Percentiles rank a stretch among this genome's conserved stretches.
These are phyloP conservation scores for Coriaria nepalensis DNA, from an alignment of 306 rosid species.

Conservation along the genomic window DNA sequence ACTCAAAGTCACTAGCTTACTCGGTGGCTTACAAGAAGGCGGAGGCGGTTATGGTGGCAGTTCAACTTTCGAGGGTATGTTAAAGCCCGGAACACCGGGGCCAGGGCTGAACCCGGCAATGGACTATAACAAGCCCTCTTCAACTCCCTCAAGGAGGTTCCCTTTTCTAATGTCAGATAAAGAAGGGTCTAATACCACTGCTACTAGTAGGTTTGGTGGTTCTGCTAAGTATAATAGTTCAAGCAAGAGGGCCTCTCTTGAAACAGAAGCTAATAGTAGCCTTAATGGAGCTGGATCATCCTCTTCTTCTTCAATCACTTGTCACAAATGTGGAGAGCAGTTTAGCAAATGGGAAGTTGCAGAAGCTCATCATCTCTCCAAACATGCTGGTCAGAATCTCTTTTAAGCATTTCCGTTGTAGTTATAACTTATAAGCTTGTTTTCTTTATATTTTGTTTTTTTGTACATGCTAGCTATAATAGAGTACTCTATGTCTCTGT, in stretches of 20 bases:
- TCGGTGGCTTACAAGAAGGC: slow-evolving; percentile 53
- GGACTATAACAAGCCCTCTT: slow-evolving; percentile 40
- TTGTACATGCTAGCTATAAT: slow-evolving; percentile 6
- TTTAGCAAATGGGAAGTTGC: slow-evolving; percentile 82
- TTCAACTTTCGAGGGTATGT: slow-evolving; percentile 55
- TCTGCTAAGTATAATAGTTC: slow-evolving; percentile 20
- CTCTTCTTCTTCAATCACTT: slow-evolving; percentile 28
- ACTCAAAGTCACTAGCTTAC: slow-evolving; percentile 60
- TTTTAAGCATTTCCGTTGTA: neutral
- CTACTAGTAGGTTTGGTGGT: slow-evolving; percentile 4
- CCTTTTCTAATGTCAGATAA: slow-evolving; percentile 37
- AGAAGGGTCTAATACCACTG: slow-evolving; percentile 27
- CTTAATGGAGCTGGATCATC: neutral
- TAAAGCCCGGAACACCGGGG: slow-evolving; percentile 80
- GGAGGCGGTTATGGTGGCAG: slow-evolving; percentile 15
- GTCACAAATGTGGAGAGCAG: slow-evolving; percentile 85
- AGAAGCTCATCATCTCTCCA: slow-evolving; percentile 81
- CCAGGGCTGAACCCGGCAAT: slow-evolving; percentile 63
- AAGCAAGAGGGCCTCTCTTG: slow-evolving; percentile 42
- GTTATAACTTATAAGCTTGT: neutral
- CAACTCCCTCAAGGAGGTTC: slow-evolving; percentile 57
- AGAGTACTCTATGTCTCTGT: neutral
- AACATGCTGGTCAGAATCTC: slow-evolving; percentile 58
- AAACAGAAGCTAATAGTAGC: slow-evolving; percentile 29
- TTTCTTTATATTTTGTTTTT: neutral